Percentiles rank a stretch among this genome's conserved stretches.
Evolutionary conservation across 225 moss, liverwort and hornwort genomes (phyloP).

Genomic region (Pleurozium schreberi): DNA sequence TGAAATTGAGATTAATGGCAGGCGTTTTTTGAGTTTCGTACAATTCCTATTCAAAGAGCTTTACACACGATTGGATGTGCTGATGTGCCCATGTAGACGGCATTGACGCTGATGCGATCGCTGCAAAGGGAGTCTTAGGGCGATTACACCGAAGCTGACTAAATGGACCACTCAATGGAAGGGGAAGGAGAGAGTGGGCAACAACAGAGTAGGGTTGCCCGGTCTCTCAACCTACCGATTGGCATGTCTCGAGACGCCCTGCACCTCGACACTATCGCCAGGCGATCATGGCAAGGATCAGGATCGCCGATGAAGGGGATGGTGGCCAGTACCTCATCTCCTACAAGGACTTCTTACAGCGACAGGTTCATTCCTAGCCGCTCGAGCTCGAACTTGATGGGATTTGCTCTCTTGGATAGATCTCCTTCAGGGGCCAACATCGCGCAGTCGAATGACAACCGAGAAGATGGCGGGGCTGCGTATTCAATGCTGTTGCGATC

Average conservation of each 20-base stretch:
- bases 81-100: conserved; percentile 1
- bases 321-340: conserved; percentile 39
- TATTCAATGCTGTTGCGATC: conserved; percentile 72
- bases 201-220: conserved; percentile 25
- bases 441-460: conserved; percentile 48
- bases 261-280: conserved; percentile 45
- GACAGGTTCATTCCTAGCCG: conserved; percentile 94
- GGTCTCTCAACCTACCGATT: conserved; percentile 59
- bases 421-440: conserved; percentile 68
- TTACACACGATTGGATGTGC: not conserved
- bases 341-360: conserved; percentile 78
- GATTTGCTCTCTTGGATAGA: conserved; percentile 71
- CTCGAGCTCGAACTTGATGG: conserved; percentile 73
- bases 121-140: not conserved
- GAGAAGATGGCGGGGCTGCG: conserved; percentile 84
- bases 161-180: conserved; percentile 31
- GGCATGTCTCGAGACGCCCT: conserved; percentile 71
- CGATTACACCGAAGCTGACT: not conserved
- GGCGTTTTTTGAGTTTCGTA: not conserved
- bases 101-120: not conserved
- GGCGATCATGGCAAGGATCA: conserved; percentile 54
- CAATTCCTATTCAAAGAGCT: not conserved
- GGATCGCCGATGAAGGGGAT: conserved; percentile 56
- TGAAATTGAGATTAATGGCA: not conserved
- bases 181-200: conserved; percentile 18